Evolutionary conservation across 2,329 filamentous ascomycete genomes (phyloP), one percentile per base, ranked within the genome.

Genomic region (Colletotrichum sojae): DNA sequence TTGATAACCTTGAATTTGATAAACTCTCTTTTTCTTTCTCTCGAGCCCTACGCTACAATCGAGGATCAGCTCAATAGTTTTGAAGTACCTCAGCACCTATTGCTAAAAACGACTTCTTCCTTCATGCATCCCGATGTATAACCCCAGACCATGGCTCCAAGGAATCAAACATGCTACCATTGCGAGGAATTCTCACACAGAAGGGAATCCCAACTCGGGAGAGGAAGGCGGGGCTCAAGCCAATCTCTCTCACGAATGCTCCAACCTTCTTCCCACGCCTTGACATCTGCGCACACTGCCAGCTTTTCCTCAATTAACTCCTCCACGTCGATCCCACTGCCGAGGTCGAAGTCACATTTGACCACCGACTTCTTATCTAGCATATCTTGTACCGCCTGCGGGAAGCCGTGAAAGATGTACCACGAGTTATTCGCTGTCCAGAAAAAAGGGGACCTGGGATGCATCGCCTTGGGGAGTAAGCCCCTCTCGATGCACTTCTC

Each of bases 401-500:
- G 55, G 6, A 66, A 59, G 4, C 25, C 56, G 3, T 66, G 56
- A 3, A 39, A 27, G 9, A 56, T 20, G 22, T 45, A 56, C 54
- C 48, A 45, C 12, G 12, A 20, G 5, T 40, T 22, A 15, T 40
- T 16, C n/a, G 51, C 6, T 6, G 2, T 43, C 8, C 27, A 9
- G 9, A 10, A 31, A 10, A 0, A 8, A 31, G 27, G 27, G 40
- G 13, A 6, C 4, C 2, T 43, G 40, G 40, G 40, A 16, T 16
- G 51, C n/a, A 54, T 12, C 8, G 16, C 20, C 27, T 31, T 9
- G 3, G 45, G 36, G 10, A 46, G 39, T 2, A 22, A n/a, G 27
- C 13, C 12, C 12, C 48, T 16, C 9, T 46, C 16, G n/a, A 52
- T 4, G 20, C 63, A 61, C 9, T 1, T 5, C 9, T 51, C 63